Base-by-base conservation (phyloP, 2,329 filamentous ascomycete species). In the Sordariomycetes sp. region DNA sequence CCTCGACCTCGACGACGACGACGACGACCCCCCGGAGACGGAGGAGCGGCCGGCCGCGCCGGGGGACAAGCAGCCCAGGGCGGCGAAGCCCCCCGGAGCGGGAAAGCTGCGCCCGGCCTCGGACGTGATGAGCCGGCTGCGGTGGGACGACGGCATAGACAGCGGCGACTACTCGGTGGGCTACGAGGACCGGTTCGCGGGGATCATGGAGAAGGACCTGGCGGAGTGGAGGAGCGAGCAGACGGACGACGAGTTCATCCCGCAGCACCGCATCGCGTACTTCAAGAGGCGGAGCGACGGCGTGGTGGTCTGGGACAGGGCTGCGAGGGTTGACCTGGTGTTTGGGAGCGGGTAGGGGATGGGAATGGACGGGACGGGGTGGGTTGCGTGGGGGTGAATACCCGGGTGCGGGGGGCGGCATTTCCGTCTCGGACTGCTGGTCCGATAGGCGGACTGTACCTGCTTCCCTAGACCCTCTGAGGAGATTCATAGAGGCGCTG, bases 201-300 rank as follows among this genome's bases (percentile, higher is more conserved):
- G 80, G 1, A 72, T 75, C 2, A 74, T 73, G 62, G 82, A 86
- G 67, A 79, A 77, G 61, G 65, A 74, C 1, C 68, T 85, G 5
- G 77, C 76, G 56, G 70, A 73, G 34, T 86, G 83, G 83, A 83
- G 81, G 71, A 73, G 71, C 18, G 82, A 85, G 64, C 78, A 81
- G 68, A 85, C 82, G 35, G 79, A 86, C 62, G 81, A 86, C 60
- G 83, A 86, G 67, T 87, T 85, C 64, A 85, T 87, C 58, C 83
- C 83, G 7, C 80, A 85, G 68, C 82, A 86, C 64, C 74, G 83
- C 18, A 82, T 86, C 61, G 65, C 83, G 59, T 85, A 83, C 66
- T 86, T 86, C 64, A 81, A 77, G 67, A 72, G 76, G 12, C 75
- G 68, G 65, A 78, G 74, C 59, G 79, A 81, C 60, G 74, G 73